Evolutionary conservation across 345 rosid species (phyloP).

Genomic region (Gossypioides kirkii): DNA sequence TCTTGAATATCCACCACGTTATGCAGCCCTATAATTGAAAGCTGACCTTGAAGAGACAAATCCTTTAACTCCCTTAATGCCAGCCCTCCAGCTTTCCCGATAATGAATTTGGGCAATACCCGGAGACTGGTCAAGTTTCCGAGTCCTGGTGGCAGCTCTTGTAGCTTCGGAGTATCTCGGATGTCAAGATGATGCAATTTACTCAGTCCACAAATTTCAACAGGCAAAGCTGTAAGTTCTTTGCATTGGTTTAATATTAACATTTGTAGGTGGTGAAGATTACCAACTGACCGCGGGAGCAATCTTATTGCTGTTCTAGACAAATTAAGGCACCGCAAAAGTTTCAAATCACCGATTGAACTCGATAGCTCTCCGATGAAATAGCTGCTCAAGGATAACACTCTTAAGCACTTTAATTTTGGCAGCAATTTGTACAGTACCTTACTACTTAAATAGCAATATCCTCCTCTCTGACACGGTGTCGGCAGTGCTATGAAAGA

Average conservation of each 20-base stretch:
- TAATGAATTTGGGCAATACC: conserved; percentile 9
- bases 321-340: conserved; percentile 22
- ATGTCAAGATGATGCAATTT: conserved; percentile 16
- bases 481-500: conserved; percentile 9
- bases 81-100: conserved; percentile 17
- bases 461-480: not conserved
- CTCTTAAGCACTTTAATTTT: conserved; percentile 12
- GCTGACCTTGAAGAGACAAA: conserved; percentile 15
- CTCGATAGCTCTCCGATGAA: conserved; percentile 10
- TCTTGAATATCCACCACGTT: conserved; percentile 18
- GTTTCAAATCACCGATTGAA: conserved; percentile 19
- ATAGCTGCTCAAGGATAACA: conserved; percentile 17
- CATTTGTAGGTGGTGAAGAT: conserved; percentile 9
- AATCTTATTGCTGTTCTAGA: conserved; percentile 12
- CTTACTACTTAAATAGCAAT: not conserved
- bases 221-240: conserved; percentile 11
- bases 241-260: conserved; percentile 6
- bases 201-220: not conserved
- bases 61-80: conserved; percentile 12
- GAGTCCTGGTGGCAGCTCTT: conserved; percentile 22
- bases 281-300: conserved; percentile 21
- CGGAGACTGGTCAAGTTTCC: conserved; percentile 19
- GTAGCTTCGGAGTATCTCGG: conserved; percentile 12
- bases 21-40: conserved; percentile 16
- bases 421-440: conserved; percentile 10